Base-by-base conservation (phyloP, 768 basidiomycete genomes). In the Trichaptum fuscoviolaceum region DNA sequence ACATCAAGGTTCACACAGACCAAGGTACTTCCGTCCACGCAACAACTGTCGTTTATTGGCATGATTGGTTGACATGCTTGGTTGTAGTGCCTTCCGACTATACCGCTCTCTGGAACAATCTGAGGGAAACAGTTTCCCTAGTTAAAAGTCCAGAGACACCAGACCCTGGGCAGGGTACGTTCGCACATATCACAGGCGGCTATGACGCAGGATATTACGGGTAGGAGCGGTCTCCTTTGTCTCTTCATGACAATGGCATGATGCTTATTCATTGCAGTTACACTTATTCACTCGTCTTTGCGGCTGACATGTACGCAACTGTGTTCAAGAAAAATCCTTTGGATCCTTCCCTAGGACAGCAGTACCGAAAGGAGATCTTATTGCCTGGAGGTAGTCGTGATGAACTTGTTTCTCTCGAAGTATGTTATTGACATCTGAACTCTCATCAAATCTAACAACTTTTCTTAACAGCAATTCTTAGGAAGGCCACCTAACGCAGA, bases 241-340 rank as follows among this genome's bases (percentile, higher is more conserved):
- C 26, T 25, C 30, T 23, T 59, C 36, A 59, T n/a, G 63, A 62
- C 27, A 17, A 24, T 7, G 27, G 35, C 24, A 15, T 36, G 12
- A 34, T 64, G 23, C 35, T 63, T 63, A 58, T 35, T 25, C 64
- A 71, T 72, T 72, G 70, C 67, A 78, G 80, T 20, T 83, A 82
- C 77, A 89, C 87, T 2, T 95, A 92, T 70, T 91, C 89, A 18
- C 82, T 91, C 20, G 83, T 84, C 34, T 86, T 86, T 71, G 82
- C 84, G 0, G 75, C 81, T 34, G 86, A 87, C 75, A 86, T 85
- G 84, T 87, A 84, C 68, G 76, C 84, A 26, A 89, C 91, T 1
- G 84, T 95, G n/a, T 95, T 95, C 80, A 88, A 91, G 72, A 79
- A 81, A 34, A 89, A 91, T 71, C 92, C 92, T 23, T 80, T 95